Conservation (phyloP, 2,329 filamentous ascomycete species). For the Aureobasidium sp. region DNA sequence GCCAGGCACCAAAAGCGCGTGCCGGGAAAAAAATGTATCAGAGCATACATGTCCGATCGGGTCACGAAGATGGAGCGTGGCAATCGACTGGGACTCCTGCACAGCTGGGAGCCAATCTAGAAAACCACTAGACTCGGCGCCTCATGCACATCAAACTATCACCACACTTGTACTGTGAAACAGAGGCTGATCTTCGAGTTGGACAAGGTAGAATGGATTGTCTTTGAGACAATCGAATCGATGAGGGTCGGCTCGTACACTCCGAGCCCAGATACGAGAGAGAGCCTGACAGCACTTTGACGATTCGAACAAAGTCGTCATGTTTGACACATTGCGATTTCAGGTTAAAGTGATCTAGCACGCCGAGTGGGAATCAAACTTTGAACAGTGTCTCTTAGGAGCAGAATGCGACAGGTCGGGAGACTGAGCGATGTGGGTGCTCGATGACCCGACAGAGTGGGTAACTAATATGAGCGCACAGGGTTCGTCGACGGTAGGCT, state of each 20-base stretch:
- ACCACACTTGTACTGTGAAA: constrained; percentile 14
- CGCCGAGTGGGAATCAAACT: constrained; percentile 7
- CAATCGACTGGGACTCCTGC: constrained; percentile 12
- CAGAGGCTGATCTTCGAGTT: constrained; percentile 13
- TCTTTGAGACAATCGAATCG: not conserved
- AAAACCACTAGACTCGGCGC: constrained; percentile 15
- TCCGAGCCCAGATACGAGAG: not conserved
- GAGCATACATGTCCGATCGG: constrained; percentile 15
- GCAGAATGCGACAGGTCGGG: constrained; percentile 10
- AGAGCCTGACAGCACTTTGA: not conserved
- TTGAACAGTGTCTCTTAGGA: constrained; percentile 1
- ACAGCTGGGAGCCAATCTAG: constrained; percentile 13
- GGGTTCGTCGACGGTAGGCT: constrained; percentile 13
- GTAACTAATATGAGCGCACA: constrained; percentile 7
- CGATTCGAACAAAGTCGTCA: not conserved
- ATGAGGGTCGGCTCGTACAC: not conserved
- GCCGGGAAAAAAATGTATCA: constrained; percentile 26
- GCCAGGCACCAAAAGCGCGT: constrained; percentile 33
- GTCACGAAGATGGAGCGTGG: constrained; percentile 9
- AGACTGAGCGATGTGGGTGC: constrained; percentile 7
- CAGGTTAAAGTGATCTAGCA: not conserved
- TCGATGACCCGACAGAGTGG: constrained; percentile 3
- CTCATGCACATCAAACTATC: constrained; percentile 17
- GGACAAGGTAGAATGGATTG: constrained; percentile 9
- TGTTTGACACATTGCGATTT: not conserved